A percentile compares a stretch with the other conserved stretches of the same genome.
These are phyloP conservation scores for Tolypocladium guangdongense DNA, from an alignment of 2,329 filamentous ascomycete species.

Conservation along the genomic window DNA sequence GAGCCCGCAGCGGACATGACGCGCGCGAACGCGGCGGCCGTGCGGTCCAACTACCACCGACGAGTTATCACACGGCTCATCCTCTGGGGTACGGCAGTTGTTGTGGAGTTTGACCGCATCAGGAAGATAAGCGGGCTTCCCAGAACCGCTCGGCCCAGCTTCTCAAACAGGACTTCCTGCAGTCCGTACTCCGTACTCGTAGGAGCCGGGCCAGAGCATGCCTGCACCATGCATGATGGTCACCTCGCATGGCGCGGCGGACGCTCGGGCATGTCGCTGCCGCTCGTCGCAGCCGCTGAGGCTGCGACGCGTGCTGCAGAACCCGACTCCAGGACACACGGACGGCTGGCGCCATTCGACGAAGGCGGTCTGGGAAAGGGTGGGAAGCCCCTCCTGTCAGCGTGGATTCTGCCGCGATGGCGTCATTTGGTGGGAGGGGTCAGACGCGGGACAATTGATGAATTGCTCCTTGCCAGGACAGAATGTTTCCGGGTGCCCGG, in stretches of 20 bases:
- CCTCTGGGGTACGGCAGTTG: too few species aligned
- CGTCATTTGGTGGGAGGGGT: neutral
- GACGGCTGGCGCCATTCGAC: neutral
- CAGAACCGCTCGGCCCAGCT: too few species aligned
- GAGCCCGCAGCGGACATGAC: too few species aligned
- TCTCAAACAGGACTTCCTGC: neutral
- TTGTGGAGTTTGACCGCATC: too few species aligned
- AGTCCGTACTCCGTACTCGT: too few species aligned
- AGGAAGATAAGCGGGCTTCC: too few species aligned
- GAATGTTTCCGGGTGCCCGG: too few species aligned
- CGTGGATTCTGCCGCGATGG: neutral
- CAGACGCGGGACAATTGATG: neutral
- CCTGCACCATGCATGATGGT: neutral
- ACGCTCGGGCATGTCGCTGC: too few species aligned
- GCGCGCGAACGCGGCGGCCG: too few species aligned
- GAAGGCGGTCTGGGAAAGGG: neutral
- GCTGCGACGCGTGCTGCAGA: neutral
- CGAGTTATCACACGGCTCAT: too few species aligned
- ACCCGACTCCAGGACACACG: neutral
- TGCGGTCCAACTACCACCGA: too few species aligned
- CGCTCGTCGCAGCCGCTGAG: neutral
- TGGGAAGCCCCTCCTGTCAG: neutral
- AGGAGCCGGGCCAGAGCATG: neutral
- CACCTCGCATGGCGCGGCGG: neutral
- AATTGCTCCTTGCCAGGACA: too few species aligned